These are phyloP conservation scores for Fusarium paranaense DNA, from an alignment of 2,329 filamentous ascomycete genomes.

Conservation along the genomic window DNA sequence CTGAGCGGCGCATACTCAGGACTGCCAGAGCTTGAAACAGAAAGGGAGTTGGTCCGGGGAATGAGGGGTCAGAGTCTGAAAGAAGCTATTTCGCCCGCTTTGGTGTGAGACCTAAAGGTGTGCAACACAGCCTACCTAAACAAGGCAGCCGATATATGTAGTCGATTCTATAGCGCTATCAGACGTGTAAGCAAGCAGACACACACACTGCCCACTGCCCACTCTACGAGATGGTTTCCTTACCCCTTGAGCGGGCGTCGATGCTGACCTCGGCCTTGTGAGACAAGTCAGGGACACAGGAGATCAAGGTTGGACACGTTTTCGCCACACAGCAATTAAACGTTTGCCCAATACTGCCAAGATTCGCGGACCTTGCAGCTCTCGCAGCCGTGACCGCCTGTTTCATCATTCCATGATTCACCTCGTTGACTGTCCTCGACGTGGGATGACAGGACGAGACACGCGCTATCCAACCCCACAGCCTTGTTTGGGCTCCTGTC, in stretches of 20 bases:
- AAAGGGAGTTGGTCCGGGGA: background rate
- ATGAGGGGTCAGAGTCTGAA: background rate
- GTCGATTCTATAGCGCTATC: background rate
- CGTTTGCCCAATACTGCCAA: slow-evolving; percentile 32
- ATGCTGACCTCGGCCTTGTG: slow-evolving; percentile 23
- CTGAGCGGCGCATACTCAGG: slow-evolving; percentile 1
- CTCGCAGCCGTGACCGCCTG: slow-evolving; percentile 23
- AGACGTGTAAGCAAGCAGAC: background rate
- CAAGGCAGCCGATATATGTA: background rate
- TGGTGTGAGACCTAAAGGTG: background rate
- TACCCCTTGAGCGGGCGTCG: slow-evolving; percentile 1
- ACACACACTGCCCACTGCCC: background rate
- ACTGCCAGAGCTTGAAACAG: slow-evolving; percentile 13
- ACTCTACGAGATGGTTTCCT: background rate
- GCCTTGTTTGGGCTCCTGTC: slow-evolving; percentile 18
- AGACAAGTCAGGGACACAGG: slow-evolving; percentile 27
- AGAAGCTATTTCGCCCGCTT: background rate
- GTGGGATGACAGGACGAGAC: slow-evolving; percentile 1
- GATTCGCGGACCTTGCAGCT: slow-evolving; percentile 23
- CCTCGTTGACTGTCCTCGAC: background rate
- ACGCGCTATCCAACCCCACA: slow-evolving; percentile 13
- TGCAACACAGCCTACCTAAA: background rate
- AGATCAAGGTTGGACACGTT: slow-evolving; percentile 17
- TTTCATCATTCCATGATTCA: slow-evolving; percentile 37
- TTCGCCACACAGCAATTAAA: slow-evolving; percentile 38